Base-by-base conservation (phyloP, 306 rosid species). In the Myrica gale region DNA sequence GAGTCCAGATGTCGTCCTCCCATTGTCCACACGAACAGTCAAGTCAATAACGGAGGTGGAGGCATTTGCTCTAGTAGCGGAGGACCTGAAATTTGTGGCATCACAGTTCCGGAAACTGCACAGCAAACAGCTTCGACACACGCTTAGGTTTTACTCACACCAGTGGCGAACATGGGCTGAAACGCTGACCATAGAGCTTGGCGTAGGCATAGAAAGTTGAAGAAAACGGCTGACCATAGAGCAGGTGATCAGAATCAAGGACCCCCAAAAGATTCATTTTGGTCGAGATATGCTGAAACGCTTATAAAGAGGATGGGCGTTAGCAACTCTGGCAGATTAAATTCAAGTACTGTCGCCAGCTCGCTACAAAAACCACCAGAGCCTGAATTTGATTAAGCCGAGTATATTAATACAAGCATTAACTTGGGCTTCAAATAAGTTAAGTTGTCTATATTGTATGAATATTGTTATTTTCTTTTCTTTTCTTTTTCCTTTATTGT, bases 131-230 rank as follows among this genome's bases (percentile, higher is more conserved):
- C 93, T 95, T 2, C 80, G 96, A 51, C 97, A 95, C 81, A 95
- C 82, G 52, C 89, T 95, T 83, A 85, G 93, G 73, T 90, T 88
- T 78, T 87, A 92, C 82, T 95, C 99, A 3, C 93, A 95, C 80
- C 97, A 95, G 55, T 95, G 97, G 97, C 79, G 97, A 63, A 85
- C 96, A 1, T 92, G 97, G 99, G 89, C 96, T 15, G 97, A n/a
- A n/a, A n/a, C n/a, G n/a, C n/a, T n/a, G n/a, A n/a, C n/a, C 96
- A 1, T 88, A 95, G 80, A 5, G 99, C 97, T 0, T 95, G 99
- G 99, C 89, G 96, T 50, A 78, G 96, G 68, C 79, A 82, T 39
- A 85, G 82, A 90, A 90, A 84, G 57, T 83, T 90, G 32, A 89
- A 71, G 65, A 88, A 81, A 73, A 44, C 72, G 52, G 89, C 93